phyloP scores from a whole-genome alignment of 73 alveolate species.

The Stentor coeruleus region DNA sequence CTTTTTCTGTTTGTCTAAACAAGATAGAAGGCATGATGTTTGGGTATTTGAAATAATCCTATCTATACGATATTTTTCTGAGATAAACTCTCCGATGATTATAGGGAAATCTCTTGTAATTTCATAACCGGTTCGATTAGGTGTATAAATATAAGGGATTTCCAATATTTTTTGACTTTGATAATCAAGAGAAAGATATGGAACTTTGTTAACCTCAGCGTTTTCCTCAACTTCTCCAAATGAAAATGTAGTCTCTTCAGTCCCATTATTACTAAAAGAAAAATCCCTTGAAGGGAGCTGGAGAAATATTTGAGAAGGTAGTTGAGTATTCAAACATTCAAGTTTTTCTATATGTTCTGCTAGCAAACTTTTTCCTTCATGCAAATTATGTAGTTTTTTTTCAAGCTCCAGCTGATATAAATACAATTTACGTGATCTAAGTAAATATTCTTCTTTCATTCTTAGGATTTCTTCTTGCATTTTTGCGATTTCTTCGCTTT shows the following conservation, averaged over 20 bases:
- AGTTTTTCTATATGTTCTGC: conserved; percentile 9
- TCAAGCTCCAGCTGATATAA: conserved; percentile 4
- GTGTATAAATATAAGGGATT: neutral
- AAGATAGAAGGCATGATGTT: conserved; percentile 7
- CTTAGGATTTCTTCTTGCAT: neutral
- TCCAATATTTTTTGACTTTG: neutral
- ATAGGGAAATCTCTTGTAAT: conserved; percentile 26
- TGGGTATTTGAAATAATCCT: neutral
- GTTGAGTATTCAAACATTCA: neutral
- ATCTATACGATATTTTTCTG: conserved; percentile 26
- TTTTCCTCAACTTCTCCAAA: conserved; percentile 23
- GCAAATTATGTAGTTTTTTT: neutral
- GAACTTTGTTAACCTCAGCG: neutral
- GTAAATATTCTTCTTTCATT: conserved; percentile 4
- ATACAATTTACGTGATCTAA: neutral
- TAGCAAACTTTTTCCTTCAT: neutral
- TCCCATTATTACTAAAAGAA: neutral
- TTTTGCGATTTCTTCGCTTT: conserved; percentile 17
- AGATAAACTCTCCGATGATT: conserved; percentile 23
- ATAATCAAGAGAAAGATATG: neutral
- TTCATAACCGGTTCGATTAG: conserved; percentile 17
- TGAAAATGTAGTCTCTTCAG: neutral
- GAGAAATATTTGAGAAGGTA: neutral
- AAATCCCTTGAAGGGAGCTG: conserved; percentile 3
- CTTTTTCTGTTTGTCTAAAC: neutral